These are phyloP conservation scores for Stereocaulon alpinum DNA, from an alignment of 495 filamentous ascomycete species.

Conservation along the genomic window DNA sequence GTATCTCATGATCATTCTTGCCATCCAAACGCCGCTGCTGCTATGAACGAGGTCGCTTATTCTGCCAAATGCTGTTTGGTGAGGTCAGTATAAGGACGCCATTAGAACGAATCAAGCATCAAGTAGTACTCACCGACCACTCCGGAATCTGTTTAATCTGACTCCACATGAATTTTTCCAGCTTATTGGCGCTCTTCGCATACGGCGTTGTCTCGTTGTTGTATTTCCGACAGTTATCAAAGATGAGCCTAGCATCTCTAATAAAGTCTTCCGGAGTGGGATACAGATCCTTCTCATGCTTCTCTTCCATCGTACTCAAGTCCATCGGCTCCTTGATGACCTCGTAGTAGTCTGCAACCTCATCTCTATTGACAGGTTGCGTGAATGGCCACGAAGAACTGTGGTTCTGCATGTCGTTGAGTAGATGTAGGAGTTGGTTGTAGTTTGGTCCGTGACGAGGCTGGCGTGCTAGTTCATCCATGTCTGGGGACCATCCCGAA, in stretches of 20 bases:
- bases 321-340: slow-evolving; percentile 99
- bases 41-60: slow-evolving; percentile 18
- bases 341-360: slow-evolving; percentile 95
- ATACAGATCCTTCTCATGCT: slow-evolving; percentile 90
- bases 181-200: slow-evolving; percentile 86
- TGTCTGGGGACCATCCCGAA: slow-evolving; percentile 91
- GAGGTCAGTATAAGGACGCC: background rate
- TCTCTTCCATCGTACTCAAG: slow-evolving; percentile 87
- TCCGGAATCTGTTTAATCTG: slow-evolving; percentile 90
- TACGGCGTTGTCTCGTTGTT: slow-evolving; percentile 95
- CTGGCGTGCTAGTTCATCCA: slow-evolving; percentile 93
- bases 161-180: slow-evolving; percentile 94
- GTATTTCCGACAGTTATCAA: slow-evolving; percentile 90
- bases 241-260: slow-evolving; percentile 80
- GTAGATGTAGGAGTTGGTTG: slow-evolving; percentile 79
- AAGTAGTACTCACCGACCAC: slow-evolving; percentile 61
- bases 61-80: slow-evolving; percentile 38
- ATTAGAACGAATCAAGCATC: background rate
- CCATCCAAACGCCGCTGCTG: background rate
- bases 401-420: slow-evolving; percentile 94
- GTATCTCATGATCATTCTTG: slow-evolving; percentile 2
- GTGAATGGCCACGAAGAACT: slow-evolving; percentile 88
- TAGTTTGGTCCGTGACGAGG: slow-evolving; percentile 97
- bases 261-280: slow-evolving; percentile 87
- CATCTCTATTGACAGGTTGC: slow-evolving; percentile 86